Conservation (phyloP, 2,329 filamentous ascomycete genomes). For the Penicillium psychrosexuale region DNA sequence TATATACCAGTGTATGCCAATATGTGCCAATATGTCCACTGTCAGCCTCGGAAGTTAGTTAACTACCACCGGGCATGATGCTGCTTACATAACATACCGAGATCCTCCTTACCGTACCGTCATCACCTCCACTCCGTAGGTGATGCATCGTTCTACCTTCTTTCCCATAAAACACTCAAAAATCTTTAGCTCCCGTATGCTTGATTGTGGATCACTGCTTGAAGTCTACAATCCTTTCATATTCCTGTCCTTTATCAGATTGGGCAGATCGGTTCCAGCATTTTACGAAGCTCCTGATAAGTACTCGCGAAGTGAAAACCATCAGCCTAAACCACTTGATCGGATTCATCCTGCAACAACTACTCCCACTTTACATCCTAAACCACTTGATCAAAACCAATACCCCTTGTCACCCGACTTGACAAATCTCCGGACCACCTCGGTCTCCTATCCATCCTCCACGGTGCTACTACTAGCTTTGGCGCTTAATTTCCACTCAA, state of each 20-base stretch:
- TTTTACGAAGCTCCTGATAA: slow-evolving; percentile 2
- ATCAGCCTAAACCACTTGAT: slow-evolving; percentile 4
- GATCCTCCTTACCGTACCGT: slow-evolving; percentile 17
- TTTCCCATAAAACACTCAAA: slow-evolving; percentile 4
- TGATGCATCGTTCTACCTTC: slow-evolving; percentile 2
- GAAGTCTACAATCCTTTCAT: neutral
- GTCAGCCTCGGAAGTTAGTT: neutral
- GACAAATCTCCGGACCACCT: neutral
- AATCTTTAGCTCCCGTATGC: neutral
- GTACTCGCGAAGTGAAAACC: neutral
- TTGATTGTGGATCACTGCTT: slow-evolving; percentile 2
- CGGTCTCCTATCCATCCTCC: neutral
- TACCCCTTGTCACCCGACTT: neutral
- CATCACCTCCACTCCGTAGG: slow-evolving; percentile 12
- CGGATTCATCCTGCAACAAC: neutral
- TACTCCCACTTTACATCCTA: neutral
- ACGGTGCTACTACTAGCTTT: neutral
- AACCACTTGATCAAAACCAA: neutral
- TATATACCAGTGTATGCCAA: neutral
- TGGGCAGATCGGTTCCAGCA: neutral
- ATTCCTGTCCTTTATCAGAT: neutral
- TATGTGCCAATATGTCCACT: neutral
- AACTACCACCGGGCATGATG: neutral
- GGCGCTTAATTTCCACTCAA: slow-evolving; percentile 5
- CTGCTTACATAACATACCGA: slow-evolving; percentile 3